These are phyloP conservation scores for Leccinum rimulosum DNA, from an alignment of 768 basidiomycete genomes.

Conservation along the genomic window DNA sequence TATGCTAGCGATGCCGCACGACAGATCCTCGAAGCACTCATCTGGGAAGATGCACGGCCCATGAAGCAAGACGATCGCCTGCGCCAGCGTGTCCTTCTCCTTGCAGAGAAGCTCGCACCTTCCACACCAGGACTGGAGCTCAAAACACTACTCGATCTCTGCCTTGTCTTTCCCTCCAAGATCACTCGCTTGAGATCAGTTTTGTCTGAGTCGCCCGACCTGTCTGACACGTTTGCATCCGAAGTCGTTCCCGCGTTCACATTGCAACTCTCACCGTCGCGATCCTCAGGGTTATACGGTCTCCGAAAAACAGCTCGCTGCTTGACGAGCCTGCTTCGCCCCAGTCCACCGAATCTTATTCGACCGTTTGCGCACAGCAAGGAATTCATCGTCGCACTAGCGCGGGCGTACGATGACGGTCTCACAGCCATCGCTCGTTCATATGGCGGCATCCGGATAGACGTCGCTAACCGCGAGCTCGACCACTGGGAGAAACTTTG, in stretches of 20 bases:
- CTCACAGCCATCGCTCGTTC: slow-evolving; percentile 53
- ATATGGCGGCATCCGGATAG: slow-evolving; percentile 52
- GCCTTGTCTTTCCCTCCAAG: slow-evolving; percentile 52
- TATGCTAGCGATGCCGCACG: slow-evolving; percentile 59
- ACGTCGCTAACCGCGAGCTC: slow-evolving; percentile 29
- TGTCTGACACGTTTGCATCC: slow-evolving; percentile 34
- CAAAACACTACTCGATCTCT: slow-evolving; percentile 59
- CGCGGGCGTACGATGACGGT: slow-evolving; percentile 57
- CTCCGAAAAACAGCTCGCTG: slow-evolving; percentile 63
- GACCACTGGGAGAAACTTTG: slow-evolving; percentile 73
- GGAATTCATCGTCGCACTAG: slow-evolving; percentile 54
- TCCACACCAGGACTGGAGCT: slow-evolving; percentile 44
- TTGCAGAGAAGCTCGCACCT: slow-evolving; percentile 54
- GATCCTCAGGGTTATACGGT: slow-evolving; percentile 53
- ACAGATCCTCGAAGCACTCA: slow-evolving; percentile 49
- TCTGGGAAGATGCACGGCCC: slow-evolving; percentile 46
- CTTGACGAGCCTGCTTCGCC: slow-evolving; percentile 51
- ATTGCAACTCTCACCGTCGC: slow-evolving; percentile 41
- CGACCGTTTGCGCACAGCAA: slow-evolving; percentile 52
- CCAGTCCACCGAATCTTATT: slow-evolving; percentile 46
- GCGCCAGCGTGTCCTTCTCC: slow-evolving; percentile 45
- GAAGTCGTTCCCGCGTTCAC: slow-evolving; percentile 61
- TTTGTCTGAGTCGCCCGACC: slow-evolving; percentile 35
- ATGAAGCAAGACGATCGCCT: slow-evolving; percentile 44
- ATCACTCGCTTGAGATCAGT: slow-evolving; percentile 44